phyloP scores from a whole-genome alignment of 1,139 yeast species.

The Schwanniomyces etchellsii region DNA sequence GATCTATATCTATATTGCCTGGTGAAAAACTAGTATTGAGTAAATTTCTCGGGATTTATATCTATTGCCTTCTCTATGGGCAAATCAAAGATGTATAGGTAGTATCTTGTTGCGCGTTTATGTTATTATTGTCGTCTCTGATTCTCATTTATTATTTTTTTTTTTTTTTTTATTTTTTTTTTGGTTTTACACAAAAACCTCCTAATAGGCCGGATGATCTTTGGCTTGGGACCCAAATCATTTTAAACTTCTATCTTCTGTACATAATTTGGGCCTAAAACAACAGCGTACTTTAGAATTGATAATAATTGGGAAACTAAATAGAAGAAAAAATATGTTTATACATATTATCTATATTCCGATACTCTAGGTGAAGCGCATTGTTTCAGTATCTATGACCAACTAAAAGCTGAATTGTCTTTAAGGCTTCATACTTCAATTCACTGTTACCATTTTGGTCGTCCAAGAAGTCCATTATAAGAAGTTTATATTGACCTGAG shows the following conservation, averaged over 20 bases:
- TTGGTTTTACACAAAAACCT: too few species aligned
- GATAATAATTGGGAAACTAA: background rate
- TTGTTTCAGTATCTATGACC: slow-evolving; percentile 52
- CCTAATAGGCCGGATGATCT: too few species aligned
- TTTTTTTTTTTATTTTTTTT: too few species aligned
- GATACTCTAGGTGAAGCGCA: background rate
- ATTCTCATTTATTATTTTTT: too few species aligned
- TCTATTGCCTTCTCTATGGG: too few species aligned
- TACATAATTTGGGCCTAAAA: background rate
- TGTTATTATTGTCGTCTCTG: too few species aligned
- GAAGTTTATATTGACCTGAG: slow-evolving; percentile 50
- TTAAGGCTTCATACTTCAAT: slow-evolving; percentile 90
- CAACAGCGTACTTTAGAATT: background rate
- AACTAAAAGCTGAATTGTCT: slow-evolving; percentile 87
- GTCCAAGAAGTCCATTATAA: slow-evolving; percentile 81
- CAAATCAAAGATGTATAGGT: too few species aligned
- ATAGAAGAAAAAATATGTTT: background rate
- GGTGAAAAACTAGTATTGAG: background rate
- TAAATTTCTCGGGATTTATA: background rate
- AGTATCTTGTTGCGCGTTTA: too few species aligned
- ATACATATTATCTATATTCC: background rate
- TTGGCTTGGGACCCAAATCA: too few species aligned
- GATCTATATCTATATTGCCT: slow-evolving; percentile 1
- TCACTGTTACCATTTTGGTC: slow-evolving; percentile 66
- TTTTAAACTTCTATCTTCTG: background rate